These are phyloP conservation scores for Hortaea werneckii DNA, from an alignment of 2,329 filamentous ascomycete species.

Conservation along the genomic window DNA sequence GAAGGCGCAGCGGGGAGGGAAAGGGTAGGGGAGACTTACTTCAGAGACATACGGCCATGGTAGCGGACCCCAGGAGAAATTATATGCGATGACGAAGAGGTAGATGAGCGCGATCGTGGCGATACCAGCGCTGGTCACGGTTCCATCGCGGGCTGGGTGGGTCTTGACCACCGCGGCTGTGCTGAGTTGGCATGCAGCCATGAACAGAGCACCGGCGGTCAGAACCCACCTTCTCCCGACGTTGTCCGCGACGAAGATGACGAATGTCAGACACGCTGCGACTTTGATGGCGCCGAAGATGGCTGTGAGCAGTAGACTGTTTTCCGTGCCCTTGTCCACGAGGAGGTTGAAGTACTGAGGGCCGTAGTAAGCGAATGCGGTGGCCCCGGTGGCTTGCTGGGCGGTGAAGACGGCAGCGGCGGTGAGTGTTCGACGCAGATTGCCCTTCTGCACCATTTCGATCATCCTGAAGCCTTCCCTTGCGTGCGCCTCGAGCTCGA, in stretches of 20 bases:
- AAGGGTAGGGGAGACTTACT: background rate
- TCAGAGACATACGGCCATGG: constrained; percentile 40
- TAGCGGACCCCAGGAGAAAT: constrained; percentile 43
- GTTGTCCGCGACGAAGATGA: constrained; percentile 43
- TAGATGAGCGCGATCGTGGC: constrained; percentile 46
- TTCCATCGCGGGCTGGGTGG: constrained; percentile 12
- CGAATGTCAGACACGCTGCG: constrained; percentile 39
- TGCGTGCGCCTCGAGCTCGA: constrained; percentile 36
- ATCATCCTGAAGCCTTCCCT: constrained; percentile 18
- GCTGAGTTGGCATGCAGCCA: constrained; percentile 27
- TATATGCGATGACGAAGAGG: constrained; percentile 44
- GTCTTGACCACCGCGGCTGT: constrained; percentile 22
- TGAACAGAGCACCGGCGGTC: constrained; percentile 21
- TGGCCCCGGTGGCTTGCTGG: constrained; percentile 45
- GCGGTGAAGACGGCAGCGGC: constrained; percentile 41
- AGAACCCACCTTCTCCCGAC: constrained; percentile 34
- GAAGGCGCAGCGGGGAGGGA: background rate
- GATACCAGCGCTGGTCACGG: constrained; percentile 31
- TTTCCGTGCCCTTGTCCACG: constrained; percentile 34
- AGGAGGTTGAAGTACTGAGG: constrained; percentile 46
- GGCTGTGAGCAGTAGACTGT: constrained; percentile 40
- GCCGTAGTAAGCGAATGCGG: constrained; percentile 45
- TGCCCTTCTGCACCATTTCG: constrained; percentile 37
- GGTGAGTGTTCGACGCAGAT: constrained; percentile 34
- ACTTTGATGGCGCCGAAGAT: constrained; percentile 48